Percentiles rank a stretch among this genome's conserved stretches.
Evolutionary conservation across 2,329 filamentous ascomycete genomes (phyloP).

Genomic region (Ilyonectria mors-panacis): DNA sequence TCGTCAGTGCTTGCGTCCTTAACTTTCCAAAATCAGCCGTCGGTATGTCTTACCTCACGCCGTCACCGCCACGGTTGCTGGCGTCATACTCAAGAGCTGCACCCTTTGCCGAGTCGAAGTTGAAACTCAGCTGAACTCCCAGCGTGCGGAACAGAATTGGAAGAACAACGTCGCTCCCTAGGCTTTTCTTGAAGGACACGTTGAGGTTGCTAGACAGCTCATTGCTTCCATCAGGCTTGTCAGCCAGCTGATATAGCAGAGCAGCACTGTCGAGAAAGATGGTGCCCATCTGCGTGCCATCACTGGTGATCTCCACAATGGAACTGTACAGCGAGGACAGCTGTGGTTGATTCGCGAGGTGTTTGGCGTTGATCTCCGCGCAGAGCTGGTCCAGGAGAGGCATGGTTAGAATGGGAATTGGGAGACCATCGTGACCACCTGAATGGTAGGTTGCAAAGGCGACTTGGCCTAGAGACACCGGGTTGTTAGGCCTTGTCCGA

Average conservation of each 20-base stretch:
- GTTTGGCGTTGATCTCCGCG: neutral
- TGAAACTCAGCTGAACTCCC: neutral
- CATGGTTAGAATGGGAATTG: neutral
- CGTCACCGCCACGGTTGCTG: neutral
- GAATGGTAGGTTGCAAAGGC: neutral
- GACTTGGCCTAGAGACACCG: neutral
- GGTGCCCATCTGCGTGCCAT: constrained; percentile 1
- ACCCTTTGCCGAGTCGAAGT: neutral
- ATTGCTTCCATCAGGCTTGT: neutral
- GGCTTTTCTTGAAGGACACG: neutral
- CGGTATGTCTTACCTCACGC: neutral
- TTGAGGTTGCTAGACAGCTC: neutral
- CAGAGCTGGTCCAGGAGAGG: neutral
- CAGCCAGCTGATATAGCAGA: neutral
- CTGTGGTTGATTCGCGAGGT: neutral
- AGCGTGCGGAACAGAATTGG: neutral
- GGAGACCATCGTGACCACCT: neutral
- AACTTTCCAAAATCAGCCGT: neutral
- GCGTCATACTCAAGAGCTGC: neutral
- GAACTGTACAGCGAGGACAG: neutral
- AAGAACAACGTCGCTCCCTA: neutral
- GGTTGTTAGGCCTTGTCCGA: neutral
- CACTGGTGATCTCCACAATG: neutral
- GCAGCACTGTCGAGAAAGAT: neutral
- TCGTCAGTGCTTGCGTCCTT: neutral